Evolutionary conservation across 1,284 basidiomycete genomes (phyloP).

Genomic region (Laetiporus sulphureus): DNA sequence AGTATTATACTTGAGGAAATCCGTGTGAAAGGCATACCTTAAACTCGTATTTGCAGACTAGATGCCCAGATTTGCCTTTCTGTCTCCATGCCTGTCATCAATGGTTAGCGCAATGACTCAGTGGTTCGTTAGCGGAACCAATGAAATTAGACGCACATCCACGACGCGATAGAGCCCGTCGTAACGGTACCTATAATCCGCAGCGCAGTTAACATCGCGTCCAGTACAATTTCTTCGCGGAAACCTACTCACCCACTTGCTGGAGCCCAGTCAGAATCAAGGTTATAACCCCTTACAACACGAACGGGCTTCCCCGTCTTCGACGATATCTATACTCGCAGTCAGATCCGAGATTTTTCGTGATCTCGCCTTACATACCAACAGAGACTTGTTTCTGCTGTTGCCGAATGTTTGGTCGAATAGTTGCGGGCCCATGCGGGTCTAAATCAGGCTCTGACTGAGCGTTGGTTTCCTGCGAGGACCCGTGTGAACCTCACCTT

Average conservation of each 20-base stretch:
- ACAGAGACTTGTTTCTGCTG: slow-evolving; percentile 27
- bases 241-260: slow-evolving; percentile 21
- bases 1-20: not conserved
- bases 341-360: too few relatives aligned
- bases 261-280: slow-evolving; percentile 25
- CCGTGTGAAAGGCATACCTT: too few relatives aligned
- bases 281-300: slow-evolving; percentile 31
- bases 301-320: slow-evolving; percentile 32
- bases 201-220: not conserved
- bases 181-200: slow-evolving; percentile 33
- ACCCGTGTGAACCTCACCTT: too few relatives aligned
- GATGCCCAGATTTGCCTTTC: slow-evolving; percentile 14
- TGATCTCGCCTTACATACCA: too few relatives aligned
- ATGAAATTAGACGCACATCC: slow-evolving; percentile 6
- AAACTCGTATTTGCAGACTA: slow-evolving; percentile 16
- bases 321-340: slow-evolving; percentile 24
- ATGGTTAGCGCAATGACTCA: not conserved
- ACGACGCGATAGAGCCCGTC: slow-evolving; percentile 39
- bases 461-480: too few relatives aligned
- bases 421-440: slow-evolving; percentile 23
- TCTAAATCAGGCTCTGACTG: too few relatives aligned
- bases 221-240: too few relatives aligned
- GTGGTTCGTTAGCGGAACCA: not conserved
- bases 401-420: slow-evolving; percentile 28
- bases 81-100: slow-evolving; percentile 17